These are phyloP conservation scores for Hyphopichia buzzinii DNA, from an alignment of 1,139 yeast genomes.

Conservation along the genomic window DNA sequence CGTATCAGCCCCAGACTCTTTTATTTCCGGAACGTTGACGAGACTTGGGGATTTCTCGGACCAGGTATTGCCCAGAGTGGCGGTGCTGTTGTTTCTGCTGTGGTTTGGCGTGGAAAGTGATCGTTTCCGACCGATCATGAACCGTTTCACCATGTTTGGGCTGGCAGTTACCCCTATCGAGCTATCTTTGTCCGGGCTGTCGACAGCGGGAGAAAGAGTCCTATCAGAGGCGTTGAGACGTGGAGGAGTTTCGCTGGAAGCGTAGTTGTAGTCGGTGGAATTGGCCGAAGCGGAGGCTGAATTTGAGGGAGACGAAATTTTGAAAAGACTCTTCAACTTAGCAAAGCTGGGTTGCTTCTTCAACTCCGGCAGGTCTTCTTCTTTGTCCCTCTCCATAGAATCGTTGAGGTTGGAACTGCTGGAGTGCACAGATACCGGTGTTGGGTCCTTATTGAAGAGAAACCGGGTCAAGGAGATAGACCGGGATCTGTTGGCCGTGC, in stretches of 20 bases:
- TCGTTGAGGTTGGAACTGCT: neutral
- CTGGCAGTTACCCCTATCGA: too few relatives aligned
- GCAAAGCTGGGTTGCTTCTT: conserved; percentile 11
- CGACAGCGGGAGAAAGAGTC: neutral
- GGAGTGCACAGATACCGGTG: conserved; percentile 1
- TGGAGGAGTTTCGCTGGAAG: neutral
- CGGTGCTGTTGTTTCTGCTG: conserved; percentile 1
- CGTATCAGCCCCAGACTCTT: conserved; percentile 10
- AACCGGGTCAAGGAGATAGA: conserved; percentile 20
- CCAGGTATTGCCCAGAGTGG: conserved; percentile 7
- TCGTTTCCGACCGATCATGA: conserved; percentile 21
- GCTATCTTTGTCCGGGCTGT: conserved; percentile 7
- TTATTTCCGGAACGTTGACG: conserved; percentile 17
- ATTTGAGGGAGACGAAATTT: conserved; percentile 10
- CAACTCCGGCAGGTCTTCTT: conserved; percentile 4
- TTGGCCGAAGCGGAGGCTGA: too few relatives aligned
- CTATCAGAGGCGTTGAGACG: neutral
- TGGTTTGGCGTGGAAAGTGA: conserved; percentile 22
- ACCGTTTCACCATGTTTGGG: conserved; percentile 11
- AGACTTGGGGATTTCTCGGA: conserved; percentile 9
- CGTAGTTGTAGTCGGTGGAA: neutral
- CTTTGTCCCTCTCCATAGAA: conserved; percentile 3
- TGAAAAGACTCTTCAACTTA: conserved; percentile 25
- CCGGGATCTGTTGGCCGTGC: conserved; percentile 8
- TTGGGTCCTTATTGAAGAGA: conserved; percentile 11